Conservation (phyloP, 2,329 filamentous ascomycete species). For the Trichoderma sp. region DNA sequence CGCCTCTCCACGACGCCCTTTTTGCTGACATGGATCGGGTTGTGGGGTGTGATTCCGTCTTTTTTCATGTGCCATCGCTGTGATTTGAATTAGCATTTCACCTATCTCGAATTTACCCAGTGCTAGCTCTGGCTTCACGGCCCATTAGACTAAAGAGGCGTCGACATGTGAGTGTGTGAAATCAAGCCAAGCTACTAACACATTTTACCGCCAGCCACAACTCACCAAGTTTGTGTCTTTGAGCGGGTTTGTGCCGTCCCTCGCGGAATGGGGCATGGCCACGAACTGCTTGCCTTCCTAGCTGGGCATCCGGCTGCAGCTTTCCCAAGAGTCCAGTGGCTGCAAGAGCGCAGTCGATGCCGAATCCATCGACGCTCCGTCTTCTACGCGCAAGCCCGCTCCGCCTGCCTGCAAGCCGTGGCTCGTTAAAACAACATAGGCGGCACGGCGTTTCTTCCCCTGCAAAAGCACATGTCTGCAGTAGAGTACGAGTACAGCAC, state of each 20-base stretch:
- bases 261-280: neutral
- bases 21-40: slow-evolving; percentile 4
- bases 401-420: neutral
- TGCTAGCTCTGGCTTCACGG: neutral
- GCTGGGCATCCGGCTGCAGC: neutral
- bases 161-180: neutral
- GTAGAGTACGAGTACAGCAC: neutral
- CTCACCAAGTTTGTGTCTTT: neutral
- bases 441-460: neutral
- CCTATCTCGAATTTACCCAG: neutral
- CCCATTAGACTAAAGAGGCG: neutral
- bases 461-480: neutral
- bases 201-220: neutral
- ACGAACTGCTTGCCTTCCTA: neutral
- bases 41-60: neutral
- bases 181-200: neutral
- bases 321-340: neutral
- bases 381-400: neutral
- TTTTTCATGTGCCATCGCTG: neutral
- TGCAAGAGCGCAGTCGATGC: neutral
- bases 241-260: neutral
- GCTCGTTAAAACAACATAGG: neutral
- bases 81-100: neutral
- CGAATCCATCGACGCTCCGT: neutral
- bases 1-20: neutral